Evolutionary conservation across 176 grass and related monocot species (phyloP).

Genomic region (Oryza glaberrima): DNA sequence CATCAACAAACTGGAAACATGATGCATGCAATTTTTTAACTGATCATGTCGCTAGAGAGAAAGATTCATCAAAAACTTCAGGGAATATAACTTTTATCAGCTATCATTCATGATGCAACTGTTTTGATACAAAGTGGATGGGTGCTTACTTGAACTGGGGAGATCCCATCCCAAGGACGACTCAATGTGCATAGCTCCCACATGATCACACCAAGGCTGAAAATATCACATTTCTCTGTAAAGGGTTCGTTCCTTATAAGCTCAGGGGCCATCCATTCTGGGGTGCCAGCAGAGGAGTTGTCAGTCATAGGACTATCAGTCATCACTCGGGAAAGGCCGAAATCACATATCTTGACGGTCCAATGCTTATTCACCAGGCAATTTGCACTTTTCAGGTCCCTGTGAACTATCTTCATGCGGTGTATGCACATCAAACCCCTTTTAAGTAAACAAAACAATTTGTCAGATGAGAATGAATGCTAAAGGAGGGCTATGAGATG

Average conservation of each 20-base stretch:
- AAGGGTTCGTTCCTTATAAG: constrained; percentile 93
- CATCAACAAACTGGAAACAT: constrained; percentile 22
- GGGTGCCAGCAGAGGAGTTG: constrained; percentile 93
- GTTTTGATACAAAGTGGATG: not conserved
- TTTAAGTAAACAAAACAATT: constrained; percentile 36
- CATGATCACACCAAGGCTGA: constrained; percentile 97
- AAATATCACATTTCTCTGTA: constrained; percentile 98
- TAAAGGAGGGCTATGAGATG: not conserved
- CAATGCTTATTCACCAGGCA: constrained; percentile 99
- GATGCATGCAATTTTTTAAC: not conserved
- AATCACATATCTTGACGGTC: constrained; percentile 97
- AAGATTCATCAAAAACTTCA: constrained; percentile 1
- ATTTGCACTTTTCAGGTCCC: constrained; percentile 98
- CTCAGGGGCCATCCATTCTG: constrained; percentile 99
- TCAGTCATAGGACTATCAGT: constrained; percentile 73
- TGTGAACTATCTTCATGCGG: constrained; percentile 96
- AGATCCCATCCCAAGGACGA: constrained; percentile 91
- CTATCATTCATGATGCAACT: constrained; percentile 16
- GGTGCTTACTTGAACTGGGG: constrained; percentile 86
- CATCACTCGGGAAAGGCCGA: constrained; percentile 87
- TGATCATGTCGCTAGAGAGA: not conserved
- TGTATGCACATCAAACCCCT: constrained; percentile 99
- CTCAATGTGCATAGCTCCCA: constrained; percentile 98
- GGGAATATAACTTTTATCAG: constrained; percentile 18
- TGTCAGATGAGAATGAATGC: constrained; percentile 29